Evolutionary conservation across 1,284 basidiomycete genomes (phyloP).

Genomic region (Tylopilus sp.): DNA sequence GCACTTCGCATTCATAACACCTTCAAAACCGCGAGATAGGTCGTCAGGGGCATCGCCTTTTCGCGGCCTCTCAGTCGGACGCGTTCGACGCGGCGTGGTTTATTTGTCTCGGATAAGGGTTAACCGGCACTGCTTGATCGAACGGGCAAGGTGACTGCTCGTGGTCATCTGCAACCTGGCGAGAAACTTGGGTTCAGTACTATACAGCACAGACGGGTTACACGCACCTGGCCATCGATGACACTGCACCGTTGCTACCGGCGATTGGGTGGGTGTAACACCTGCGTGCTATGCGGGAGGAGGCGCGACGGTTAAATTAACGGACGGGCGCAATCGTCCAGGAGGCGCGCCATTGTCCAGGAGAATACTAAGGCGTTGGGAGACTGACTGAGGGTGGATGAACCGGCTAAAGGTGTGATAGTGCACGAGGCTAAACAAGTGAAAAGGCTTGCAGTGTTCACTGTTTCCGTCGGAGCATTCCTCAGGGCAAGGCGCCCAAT

Average conservation of each 20-base stretch:
- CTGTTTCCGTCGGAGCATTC: conserved; percentile 2
- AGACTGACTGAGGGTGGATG: conserved; percentile 3
- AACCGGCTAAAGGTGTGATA: conserved; percentile 11
- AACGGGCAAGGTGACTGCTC: conserved; percentile 8
- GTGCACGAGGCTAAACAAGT: neutral
- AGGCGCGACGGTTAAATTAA: conserved; percentile 28
- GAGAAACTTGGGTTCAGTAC: neutral
- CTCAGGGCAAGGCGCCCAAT: conserved; percentile 2
- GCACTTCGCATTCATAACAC: conserved; percentile 11
- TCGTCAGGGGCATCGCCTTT: conserved; percentile 2
- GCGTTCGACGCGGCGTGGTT: conserved; percentile 22
- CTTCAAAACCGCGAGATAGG: conserved; percentile 13
- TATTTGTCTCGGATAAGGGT: conserved; percentile 35
- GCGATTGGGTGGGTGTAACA: conserved; percentile 26
- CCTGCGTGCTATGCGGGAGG: conserved; percentile 12
- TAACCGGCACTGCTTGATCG: conserved; percentile 25
- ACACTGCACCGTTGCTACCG: conserved; percentile 7
- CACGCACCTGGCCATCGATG: conserved; percentile 14
- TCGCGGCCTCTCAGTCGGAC: neutral
- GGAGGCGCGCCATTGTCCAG: no score
- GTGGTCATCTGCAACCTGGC: neutral
- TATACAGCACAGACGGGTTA: neutral
- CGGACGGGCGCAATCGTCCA: conserved; percentile 9
- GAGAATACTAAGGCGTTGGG: neutral
- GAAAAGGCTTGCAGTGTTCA: neutral